These are phyloP conservation scores for Candida ponderosae DNA, from an alignment of 805 yeast genomes.

Conservation along the genomic window DNA sequence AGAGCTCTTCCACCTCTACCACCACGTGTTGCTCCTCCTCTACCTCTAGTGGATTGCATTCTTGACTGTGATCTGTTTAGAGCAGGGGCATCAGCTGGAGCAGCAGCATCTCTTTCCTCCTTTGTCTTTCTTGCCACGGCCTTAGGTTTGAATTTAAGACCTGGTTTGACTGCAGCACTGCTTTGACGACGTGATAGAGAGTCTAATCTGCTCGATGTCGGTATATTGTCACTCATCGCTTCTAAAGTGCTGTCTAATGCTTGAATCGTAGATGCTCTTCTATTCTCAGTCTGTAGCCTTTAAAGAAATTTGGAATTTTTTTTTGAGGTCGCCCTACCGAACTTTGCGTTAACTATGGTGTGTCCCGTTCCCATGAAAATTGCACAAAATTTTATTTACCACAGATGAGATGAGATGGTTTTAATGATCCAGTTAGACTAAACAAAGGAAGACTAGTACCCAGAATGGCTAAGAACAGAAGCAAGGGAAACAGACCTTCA, in stretches of 20 bases:
- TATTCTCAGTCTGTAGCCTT: no score
- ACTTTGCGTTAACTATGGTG: no score
- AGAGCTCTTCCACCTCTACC: conserved; percentile 18
- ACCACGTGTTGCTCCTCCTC: conserved; percentile 17
- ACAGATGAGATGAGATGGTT: neutral
- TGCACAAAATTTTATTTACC: no score
- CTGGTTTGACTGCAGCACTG: conserved; percentile 33
- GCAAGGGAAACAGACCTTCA: conserved; percentile 3
- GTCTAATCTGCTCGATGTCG: conserved; percentile 25
- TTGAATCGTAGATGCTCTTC: no score
- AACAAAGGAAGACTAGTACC: conserved; percentile 3
- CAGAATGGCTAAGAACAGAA: conserved; percentile 13
- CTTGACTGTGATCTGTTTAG: conserved; percentile 3
- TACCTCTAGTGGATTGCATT: conserved; percentile 8
- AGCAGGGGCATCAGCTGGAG: conserved; percentile 32
- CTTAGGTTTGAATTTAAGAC: conserved; percentile 78
- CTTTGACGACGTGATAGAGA: conserved; percentile 25
- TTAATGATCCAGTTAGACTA: conserved; percentile 4
- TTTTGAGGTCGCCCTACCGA: no score
- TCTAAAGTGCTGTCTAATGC: no score
- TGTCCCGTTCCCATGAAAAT: no score
- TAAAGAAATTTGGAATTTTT: no score
- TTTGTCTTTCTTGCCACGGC: conserved; percentile 76
- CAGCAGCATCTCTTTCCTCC: conserved; percentile 75
- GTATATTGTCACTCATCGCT: conserved; percentile 13